Conservation (phyloP, 352 stramenopile species). For the Pythium sukuiense region DNA sequence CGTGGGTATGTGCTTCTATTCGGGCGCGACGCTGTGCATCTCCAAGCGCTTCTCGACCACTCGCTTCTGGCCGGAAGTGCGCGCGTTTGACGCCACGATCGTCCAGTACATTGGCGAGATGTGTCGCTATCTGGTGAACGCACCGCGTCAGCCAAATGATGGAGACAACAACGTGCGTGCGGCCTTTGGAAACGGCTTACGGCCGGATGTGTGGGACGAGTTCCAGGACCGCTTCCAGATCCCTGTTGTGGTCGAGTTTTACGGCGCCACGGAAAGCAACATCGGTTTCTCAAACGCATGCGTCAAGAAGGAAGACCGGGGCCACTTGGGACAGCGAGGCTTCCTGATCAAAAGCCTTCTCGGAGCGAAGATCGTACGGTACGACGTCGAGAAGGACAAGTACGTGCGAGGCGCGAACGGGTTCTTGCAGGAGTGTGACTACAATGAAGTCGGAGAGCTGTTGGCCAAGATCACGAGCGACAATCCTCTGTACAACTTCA, state of each 20-base stretch:
- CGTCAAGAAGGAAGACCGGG: slow-evolving; percentile 50
- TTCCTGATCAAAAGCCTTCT: slow-evolving; percentile 51
- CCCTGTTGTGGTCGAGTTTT: slow-evolving; percentile 89
- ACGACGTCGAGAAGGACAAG: slow-evolving; percentile 76
- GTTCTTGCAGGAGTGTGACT: slow-evolving; percentile 46
- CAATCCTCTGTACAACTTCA: slow-evolving; percentile 72
- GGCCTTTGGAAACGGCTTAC: slow-evolving; percentile 90
- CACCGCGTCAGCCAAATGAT: slow-evolving; percentile 46
- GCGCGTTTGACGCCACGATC: slow-evolving; percentile 64
- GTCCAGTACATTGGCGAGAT: slow-evolving; percentile 93
- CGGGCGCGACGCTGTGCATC: slow-evolving; percentile 69
- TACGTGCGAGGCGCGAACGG: slow-evolving; percentile 53
- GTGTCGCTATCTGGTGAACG: slow-evolving; percentile 83
- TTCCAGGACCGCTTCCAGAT: slow-evolving; percentile 90
- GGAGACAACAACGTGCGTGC: slow-evolving; percentile 70
- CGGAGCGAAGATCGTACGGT: slow-evolving; percentile 71
- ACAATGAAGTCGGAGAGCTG: slow-evolving; percentile 74
- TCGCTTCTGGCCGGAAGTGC: slow-evolving; percentile 75
- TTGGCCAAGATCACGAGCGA: slow-evolving; percentile 53
- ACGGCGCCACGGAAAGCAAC: slow-evolving; percentile 89
- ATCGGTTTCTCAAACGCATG: slow-evolving; percentile 84
- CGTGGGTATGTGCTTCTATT: slow-evolving; percentile 79
- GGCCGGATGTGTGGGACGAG: slow-evolving; percentile 83
- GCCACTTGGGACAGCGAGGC: slow-evolving; percentile 66
- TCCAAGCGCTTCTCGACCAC: slow-evolving; percentile 69